Evolutionary conservation across 805 yeast genomes (phyloP).

Genomic region (Cyberlindnera samutprakarnensis): DNA sequence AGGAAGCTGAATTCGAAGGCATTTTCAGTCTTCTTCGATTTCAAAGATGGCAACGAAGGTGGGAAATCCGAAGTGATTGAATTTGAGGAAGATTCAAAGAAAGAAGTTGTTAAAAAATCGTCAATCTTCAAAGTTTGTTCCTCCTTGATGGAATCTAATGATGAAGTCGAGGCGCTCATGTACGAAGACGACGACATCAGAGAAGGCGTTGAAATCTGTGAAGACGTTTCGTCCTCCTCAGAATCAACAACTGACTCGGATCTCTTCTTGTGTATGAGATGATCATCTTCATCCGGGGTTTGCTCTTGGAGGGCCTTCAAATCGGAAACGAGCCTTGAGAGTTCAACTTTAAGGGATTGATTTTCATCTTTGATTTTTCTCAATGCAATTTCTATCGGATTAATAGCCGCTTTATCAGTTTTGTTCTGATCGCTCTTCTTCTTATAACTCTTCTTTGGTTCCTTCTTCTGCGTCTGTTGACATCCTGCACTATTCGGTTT

Average conservation of each 20-base stretch:
- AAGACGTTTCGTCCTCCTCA: constrained; percentile 19
- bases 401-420: constrained; percentile 9
- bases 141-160: constrained; percentile 18
- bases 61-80: constrained; percentile 4
- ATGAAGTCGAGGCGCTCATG: constrained; percentile 10
- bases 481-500: constrained; percentile 57
- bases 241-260: constrained; percentile 12
- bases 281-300: constrained; percentile 2
- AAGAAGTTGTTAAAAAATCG: constrained; percentile 18
- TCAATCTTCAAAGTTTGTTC: constrained; percentile 19
- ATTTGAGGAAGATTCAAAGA: constrained; percentile 16
- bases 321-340: constrained; percentile 37
- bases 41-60: constrained; percentile 5
- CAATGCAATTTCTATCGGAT: constrained; percentile 33
- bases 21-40: constrained; percentile 8
- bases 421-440: constrained; percentile 7
- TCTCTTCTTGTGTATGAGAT: constrained; percentile 18
- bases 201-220: constrained; percentile 21
- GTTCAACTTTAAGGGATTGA: constrained; percentile 34
- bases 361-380: constrained; percentile 38
- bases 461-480: constrained; percentile 44
- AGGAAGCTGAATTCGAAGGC: constrained; percentile 20
- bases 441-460: constrained; percentile 12
- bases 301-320: constrained; percentile 26
- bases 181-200: constrained; percentile 14